Percentiles rank a stretch among this genome's conserved stretches.
Conservation (phyloP, 1,284 basidiomycete species). For the Ceraceosorus guamensis region DNA sequence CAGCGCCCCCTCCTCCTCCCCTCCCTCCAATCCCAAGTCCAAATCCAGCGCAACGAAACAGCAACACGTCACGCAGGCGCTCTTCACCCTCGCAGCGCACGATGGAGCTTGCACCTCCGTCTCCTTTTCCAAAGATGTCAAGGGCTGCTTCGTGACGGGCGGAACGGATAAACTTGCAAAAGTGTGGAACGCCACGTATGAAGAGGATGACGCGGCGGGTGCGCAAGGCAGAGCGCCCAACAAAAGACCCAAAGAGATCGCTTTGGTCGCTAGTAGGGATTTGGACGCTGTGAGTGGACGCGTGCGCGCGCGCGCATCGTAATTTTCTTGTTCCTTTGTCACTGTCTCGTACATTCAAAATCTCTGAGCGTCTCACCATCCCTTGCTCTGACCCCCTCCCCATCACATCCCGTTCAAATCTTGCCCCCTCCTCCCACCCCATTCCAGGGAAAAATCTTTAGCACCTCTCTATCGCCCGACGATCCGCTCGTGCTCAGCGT, state of each 20-base stretch:
- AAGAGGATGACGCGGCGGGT: conserved; percentile 50
- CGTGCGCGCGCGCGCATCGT: no score
- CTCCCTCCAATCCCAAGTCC: no score
- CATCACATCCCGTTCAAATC: not conserved
- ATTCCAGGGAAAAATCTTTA: conserved; percentile 78
- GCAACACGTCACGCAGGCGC: conserved; percentile 46
- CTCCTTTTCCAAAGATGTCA: conserved; percentile 84
- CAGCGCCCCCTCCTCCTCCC: no score
- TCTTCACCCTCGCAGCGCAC: conserved; percentile 88
- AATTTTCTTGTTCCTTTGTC: no score
- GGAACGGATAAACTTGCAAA: conserved; percentile 78
- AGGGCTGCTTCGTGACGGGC: conserved; percentile 83
- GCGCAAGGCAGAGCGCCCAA: not conserved
- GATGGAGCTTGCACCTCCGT: conserved; percentile 86
- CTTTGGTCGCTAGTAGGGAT: conserved; percentile 78
- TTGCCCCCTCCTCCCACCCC: no score
- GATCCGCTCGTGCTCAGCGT: conserved; percentile 88
- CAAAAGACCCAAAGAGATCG: conserved; percentile 54
- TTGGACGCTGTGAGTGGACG: conserved; percentile 62
- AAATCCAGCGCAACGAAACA: conserved; percentile 51
- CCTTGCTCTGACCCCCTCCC: not conserved
- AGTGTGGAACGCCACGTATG: conserved; percentile 73
- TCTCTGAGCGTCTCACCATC: not conserved
- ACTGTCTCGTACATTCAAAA: no score
- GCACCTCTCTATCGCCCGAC: conserved; percentile 81